These are phyloP conservation scores for Diaporthe nobilis DNA, from an alignment of 2,329 filamentous ascomycete species.

Conservation along the genomic window DNA sequence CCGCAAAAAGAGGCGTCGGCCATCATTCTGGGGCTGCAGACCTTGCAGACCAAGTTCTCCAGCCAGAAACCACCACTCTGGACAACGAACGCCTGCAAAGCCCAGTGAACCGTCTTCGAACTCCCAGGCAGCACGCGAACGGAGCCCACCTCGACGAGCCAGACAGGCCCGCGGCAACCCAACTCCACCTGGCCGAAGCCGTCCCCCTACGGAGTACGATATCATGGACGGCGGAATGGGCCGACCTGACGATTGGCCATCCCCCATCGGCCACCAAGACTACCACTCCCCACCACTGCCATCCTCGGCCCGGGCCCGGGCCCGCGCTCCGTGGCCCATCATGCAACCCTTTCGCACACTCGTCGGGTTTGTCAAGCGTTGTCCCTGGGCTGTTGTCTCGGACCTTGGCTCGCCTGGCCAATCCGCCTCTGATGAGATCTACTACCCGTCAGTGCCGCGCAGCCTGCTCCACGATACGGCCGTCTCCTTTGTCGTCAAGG, in stretches of 20 bases:
- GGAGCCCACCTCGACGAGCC: background rate
- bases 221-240: background rate
- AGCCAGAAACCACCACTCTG: background rate
- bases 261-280: background rate
- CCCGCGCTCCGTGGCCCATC: background rate
- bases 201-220: background rate
- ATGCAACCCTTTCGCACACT: conserved; percentile 36
- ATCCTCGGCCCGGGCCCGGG: background rate
- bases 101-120: background rate
- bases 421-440: background rate
- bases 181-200: background rate
- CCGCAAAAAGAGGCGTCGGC: conserved; percentile 13
- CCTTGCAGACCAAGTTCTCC: background rate
- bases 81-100: background rate
- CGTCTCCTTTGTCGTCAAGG: conserved; percentile 39
- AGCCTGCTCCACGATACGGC: conserved; percentile 37
- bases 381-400: conserved; percentile 35
- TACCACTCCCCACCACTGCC: background rate
- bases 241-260: background rate
- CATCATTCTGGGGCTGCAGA: conserved; percentile 35
- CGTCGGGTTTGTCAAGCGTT: conserved; percentile 28
- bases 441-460: conserved; percentile 37
- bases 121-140: background rate
- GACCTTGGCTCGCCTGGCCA: background rate
- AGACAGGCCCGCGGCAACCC: background rate